These are phyloP conservation scores for Ogataea ganodermae DNA, from an alignment of 805 yeast genomes.

Conservation along the genomic window DNA sequence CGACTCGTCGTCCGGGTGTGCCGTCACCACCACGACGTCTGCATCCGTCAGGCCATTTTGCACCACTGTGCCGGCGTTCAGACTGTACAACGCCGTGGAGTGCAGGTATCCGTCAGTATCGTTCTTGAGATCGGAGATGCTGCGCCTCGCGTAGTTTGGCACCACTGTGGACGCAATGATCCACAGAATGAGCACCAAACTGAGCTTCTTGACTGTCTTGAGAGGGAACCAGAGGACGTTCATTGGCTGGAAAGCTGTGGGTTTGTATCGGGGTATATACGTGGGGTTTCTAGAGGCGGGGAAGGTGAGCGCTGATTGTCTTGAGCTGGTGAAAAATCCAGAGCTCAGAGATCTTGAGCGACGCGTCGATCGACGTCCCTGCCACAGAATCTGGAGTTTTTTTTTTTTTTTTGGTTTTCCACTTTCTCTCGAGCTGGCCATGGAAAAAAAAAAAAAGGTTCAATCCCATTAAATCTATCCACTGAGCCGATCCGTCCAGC, in stretches of 20 bases:
- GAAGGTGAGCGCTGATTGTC: no score
- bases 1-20: slow-evolving; percentile 98
- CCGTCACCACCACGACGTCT: slow-evolving; percentile 51
- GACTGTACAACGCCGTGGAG: slow-evolving; percentile 20
- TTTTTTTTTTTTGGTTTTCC: not conserved
- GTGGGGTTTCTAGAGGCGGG: slow-evolving; percentile 1
- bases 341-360: not conserved
- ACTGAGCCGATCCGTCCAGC: not conserved
- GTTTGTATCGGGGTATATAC: not conserved
- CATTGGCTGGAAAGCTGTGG: not conserved
- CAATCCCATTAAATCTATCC: not conserved
- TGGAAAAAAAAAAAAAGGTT: not conserved
- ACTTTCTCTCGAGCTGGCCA: slow-evolving; percentile 1
- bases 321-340: no score
- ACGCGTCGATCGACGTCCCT: not conserved
- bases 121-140: not conserved
- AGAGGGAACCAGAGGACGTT: slow-evolving; percentile 6
- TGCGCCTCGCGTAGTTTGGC: slow-evolving; percentile 6
- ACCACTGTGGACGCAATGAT: slow-evolving; percentile 15
- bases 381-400: not conserved
- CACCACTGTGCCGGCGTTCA: slow-evolving; percentile 26
- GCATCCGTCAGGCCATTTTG: slow-evolving; percentile 21
- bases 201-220: slow-evolving; percentile 10
- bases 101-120: slow-evolving; percentile 25
- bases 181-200: slow-evolving; percentile 10